Evolutionary conservation across 768 basidiomycete genomes (phyloP), one percentile per base, ranked within the genome.

Genomic region (Tulasnella sp.): DNA sequence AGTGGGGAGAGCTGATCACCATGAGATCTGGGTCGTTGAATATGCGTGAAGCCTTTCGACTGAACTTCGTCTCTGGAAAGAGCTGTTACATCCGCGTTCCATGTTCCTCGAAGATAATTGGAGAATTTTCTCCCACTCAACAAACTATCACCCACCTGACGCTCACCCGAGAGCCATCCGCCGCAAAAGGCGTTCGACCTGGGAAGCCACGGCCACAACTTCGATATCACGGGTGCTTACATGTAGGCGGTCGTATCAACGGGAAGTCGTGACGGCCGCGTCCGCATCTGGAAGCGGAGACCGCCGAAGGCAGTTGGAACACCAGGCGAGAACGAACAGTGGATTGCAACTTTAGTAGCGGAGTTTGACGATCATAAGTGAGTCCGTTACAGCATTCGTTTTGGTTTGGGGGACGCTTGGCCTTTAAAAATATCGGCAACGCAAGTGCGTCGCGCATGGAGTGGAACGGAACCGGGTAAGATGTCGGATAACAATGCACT

Each of bases 201-300:
- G 42, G 87, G 87, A 77, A 85, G 20, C 87, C 90, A 4, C 91
- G 58, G 90, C 97, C 2, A 90, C 97, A 75, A 94, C 93, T 0
- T 92, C 93, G 42, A 90, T 99, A 48, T 89, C 96, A 22, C 99
- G 97, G 97, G 96, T 97, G 0, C 95, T 97, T 0, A 93, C 93
- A 0, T 97, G 96, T 81, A 98, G 98, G 8, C 90, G 98, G 40
- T 94, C 94, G 0, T 97, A 96, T 86, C 97, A 1, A 95, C 96
- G 0, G 98, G 96, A 22, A 89, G 91, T 41, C 89, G 96, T 41
- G 96, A 98, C 85, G 96, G 97, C 1, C 90, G 90, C 69, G 96
- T 98, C 16, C 87, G 96, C 81, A 94, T 99, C 82, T 98, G 96
- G 96, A 92, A 92, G 82, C 87, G 98, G 41, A 90, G 89, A 82